These are phyloP conservation scores for Medicago truncatula DNA, from an alignment of 306 rosid species.

Conservation along the genomic window MtrunA17r5.0-ANR NC_053042.1:2358001-2358500, in stretches of 20 bases:
- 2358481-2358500: slow-evolving; percentile 25
- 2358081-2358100: slow-evolving; percentile 39
- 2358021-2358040: slow-evolving; percentile 44
- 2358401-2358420: slow-evolving; percentile 52
- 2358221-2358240: slow-evolving; percentile 62
- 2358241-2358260: slow-evolving; percentile 76
- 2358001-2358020: slow-evolving; percentile 32
- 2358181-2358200: slow-evolving; percentile 48
- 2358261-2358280: slow-evolving; percentile 58
- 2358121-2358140: slow-evolving; percentile 43
- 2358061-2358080: slow-evolving; percentile 42
- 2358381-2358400: slow-evolving; percentile 57
- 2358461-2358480: not conserved
- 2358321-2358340: slow-evolving; percentile 38
- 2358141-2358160: slow-evolving; percentile 35
- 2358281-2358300: slow-evolving; percentile 38
- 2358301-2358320: slow-evolving; percentile 38
- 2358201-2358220: slow-evolving; percentile 42
- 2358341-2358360: slow-evolving; percentile 36
- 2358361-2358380: slow-evolving; percentile 68
- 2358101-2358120: slow-evolving; percentile 29
- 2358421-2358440: slow-evolving; percentile 36
- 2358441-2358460: slow-evolving; percentile 24
- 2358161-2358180: slow-evolving; percentile 44
- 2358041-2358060: slow-evolving; percentile 40